Conservation (phyloP, 495 filamentous ascomycete species). For the Penicillium desertorum region DNA sequence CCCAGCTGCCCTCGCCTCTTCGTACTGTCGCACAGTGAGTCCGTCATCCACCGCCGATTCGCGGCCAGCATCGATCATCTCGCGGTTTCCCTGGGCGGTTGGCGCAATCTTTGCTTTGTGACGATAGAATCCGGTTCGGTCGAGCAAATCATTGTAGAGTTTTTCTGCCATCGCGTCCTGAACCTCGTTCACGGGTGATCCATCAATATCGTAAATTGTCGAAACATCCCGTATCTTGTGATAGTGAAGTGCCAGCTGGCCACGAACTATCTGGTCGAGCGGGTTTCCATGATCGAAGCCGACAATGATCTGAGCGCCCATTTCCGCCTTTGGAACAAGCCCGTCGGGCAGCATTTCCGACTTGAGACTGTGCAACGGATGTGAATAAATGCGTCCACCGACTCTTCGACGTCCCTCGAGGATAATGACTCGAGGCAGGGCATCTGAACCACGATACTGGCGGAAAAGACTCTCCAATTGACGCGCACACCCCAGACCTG, state of each 20-base stretch:
- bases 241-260: slow-evolving; percentile 85
- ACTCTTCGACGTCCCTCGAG: slow-evolving; percentile 85
- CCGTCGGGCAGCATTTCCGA: slow-evolving; percentile 46
- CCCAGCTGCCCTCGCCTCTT: slow-evolving; percentile 52
- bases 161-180: slow-evolving; percentile 82
- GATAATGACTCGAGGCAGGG: slow-evolving; percentile 71
- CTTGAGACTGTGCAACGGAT: slow-evolving; percentile 66
- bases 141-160: slow-evolving; percentile 90
- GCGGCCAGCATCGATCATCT: slow-evolving; percentile 76
- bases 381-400: slow-evolving; percentile 94
- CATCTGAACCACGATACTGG: slow-evolving; percentile 69
- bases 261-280: slow-evolving; percentile 82
- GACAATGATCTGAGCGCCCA: slow-evolving; percentile 96
- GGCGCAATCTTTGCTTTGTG: slow-evolving; percentile 65
- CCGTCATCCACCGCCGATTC: slow-evolving; percentile 72
- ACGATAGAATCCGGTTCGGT: slow-evolving; percentile 85
- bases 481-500: slow-evolving; percentile 86
- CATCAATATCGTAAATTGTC: slow-evolving; percentile 86
- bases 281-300: slow-evolving; percentile 96
- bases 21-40: slow-evolving; percentile 68
- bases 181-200: slow-evolving; percentile 72
- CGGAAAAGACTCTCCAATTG: slow-evolving; percentile 82
- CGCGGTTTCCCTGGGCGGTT: slow-evolving; percentile 80
- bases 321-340: slow-evolving; percentile 78
- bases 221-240: slow-evolving; percentile 81